Conservation (phyloP, 2,329 filamentous ascomycete genomes). For the Pseudogymnoascus sp. region DNA sequence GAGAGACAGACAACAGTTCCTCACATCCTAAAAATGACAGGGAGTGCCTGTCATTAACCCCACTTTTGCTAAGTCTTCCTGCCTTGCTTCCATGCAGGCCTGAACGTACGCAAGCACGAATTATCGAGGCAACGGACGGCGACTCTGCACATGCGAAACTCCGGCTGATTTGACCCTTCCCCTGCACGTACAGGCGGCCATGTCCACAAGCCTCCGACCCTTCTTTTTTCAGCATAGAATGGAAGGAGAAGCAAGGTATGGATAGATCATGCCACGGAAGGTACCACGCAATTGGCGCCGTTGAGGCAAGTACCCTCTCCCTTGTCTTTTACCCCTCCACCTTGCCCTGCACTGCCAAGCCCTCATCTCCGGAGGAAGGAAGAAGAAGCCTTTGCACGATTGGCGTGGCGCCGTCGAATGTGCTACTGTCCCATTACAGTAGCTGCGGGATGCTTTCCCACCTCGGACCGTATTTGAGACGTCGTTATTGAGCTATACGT, state of each 20-base stretch:
- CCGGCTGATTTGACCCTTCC: not conserved
- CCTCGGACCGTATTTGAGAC: not conserved
- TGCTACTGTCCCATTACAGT: constrained; percentile 3
- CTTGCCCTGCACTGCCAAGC: not conserved
- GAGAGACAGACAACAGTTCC: not conserved
- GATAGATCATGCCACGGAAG: not conserved
- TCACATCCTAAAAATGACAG: not conserved
- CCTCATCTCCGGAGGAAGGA: constrained; percentile 1
- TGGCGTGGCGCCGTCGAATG: not conserved
- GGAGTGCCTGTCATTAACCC: not conserved
- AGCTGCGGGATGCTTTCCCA: constrained; percentile 2
- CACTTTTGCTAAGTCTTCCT: not conserved
- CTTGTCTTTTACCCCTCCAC: not conserved
- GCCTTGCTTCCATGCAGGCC: not conserved
- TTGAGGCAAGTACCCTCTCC: not conserved
- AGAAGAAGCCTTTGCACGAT: constrained; percentile 4
- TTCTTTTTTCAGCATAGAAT: not conserved
- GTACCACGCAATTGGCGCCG: not conserved
- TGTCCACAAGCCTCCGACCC: not conserved
- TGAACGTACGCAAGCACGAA: not conserved
- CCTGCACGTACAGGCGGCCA: constrained; percentile 2
- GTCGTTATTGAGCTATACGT: not conserved
- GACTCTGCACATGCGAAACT: constrained; percentile 5
- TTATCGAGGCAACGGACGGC: not conserved
- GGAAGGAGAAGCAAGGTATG: not conserved